A percentile compares a stretch with the other conserved stretches of the same genome.
Evolutionary conservation across 495 filamentous ascomycete genomes (phyloP).

Genomic region (Neurospora sp.): DNA sequence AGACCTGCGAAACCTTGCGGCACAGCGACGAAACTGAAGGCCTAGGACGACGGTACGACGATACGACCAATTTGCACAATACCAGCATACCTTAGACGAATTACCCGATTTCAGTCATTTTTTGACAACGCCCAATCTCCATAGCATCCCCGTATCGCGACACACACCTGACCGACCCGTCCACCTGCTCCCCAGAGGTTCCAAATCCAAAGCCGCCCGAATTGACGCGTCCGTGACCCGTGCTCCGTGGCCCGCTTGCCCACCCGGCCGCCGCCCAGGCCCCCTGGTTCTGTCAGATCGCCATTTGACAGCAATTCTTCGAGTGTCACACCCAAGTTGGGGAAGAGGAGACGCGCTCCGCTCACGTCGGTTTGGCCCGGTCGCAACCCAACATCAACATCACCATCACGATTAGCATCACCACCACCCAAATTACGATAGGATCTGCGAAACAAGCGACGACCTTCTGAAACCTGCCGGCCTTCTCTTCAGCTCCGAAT

Average conservation of each 20-base stretch:
- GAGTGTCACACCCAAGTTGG: neutral
- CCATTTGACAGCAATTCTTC: neutral
- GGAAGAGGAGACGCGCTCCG: conserved; percentile 5
- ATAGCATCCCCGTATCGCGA: neutral
- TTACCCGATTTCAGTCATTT: neutral
- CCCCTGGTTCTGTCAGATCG: neutral
- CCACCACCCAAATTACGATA: neutral
- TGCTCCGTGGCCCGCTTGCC: neutral
- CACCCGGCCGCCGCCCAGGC: neutral
- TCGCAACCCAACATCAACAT: conserved; percentile 1
- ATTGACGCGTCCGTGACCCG: neutral
- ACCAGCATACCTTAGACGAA: conserved; percentile 2
- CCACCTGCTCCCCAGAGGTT: neutral
- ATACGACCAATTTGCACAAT: neutral
- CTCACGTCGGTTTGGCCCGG: neutral
- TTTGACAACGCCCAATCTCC: neutral
- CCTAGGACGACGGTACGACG: neutral
- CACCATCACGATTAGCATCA: neutral
- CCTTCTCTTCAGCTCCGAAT: neutral
- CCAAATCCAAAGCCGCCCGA: neutral
- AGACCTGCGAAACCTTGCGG: neutral
- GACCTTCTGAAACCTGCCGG: neutral
- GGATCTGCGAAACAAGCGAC: neutral
- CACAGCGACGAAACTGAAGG: neutral
- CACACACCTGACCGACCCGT: neutral